A percentile compares a stretch with the other conserved stretches of the same genome.
These are phyloP conservation scores for Saksenaea oblongispora DNA, from an alignment of 371 early-diverging fungal genomes.

Conservation along the genomic window DNA sequence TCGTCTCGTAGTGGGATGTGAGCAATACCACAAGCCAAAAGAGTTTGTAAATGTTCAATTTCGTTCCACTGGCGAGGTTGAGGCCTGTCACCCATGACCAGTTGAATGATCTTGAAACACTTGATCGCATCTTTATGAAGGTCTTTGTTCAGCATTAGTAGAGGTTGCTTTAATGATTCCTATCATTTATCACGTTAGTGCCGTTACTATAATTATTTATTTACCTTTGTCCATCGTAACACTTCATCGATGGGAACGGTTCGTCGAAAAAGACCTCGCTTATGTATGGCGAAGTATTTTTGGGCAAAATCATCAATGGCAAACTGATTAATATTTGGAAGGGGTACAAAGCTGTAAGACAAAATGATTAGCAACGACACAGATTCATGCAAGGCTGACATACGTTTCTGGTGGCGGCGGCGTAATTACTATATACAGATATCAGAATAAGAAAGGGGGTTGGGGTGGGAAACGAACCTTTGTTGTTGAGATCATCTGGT, in stretches of 20 bases:
- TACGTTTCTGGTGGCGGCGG: slow-evolving; percentile 8
- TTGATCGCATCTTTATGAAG: slow-evolving; percentile 84
- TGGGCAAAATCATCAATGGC: slow-evolving; percentile 91
- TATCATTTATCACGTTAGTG: slow-evolving; percentile 13
- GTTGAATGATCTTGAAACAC: slow-evolving; percentile 84
- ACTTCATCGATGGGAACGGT: slow-evolving; percentile 89
- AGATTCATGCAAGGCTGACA: background rate
- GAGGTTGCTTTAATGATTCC: slow-evolving; percentile 77
- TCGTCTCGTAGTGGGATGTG: slow-evolving; percentile 87
- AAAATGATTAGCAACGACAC: background rate
- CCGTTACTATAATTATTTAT: background rate
- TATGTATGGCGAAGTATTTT: slow-evolving; percentile 90
- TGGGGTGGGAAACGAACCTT: background rate
- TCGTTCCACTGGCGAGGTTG: slow-evolving; percentile 31
- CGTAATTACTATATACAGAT: slow-evolving; percentile 15
- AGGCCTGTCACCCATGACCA: slow-evolving; percentile 80
- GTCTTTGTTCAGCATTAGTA: slow-evolving; percentile 79
- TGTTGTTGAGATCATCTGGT: background rate
- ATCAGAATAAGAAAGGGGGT: slow-evolving; percentile 12
- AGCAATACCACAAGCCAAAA: slow-evolving; percentile 77
- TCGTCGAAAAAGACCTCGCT: slow-evolving; percentile 80
- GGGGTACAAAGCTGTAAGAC: slow-evolving; percentile 47
- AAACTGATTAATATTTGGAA: slow-evolving; percentile 77
- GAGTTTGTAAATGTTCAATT: slow-evolving; percentile 69
- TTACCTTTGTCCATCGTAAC: slow-evolving; percentile 77